Percentiles rank a stretch among this genome's conserved stretches.
Conservation (phyloP, 805 yeast species). For the Yarrowia osloensis region DNA sequence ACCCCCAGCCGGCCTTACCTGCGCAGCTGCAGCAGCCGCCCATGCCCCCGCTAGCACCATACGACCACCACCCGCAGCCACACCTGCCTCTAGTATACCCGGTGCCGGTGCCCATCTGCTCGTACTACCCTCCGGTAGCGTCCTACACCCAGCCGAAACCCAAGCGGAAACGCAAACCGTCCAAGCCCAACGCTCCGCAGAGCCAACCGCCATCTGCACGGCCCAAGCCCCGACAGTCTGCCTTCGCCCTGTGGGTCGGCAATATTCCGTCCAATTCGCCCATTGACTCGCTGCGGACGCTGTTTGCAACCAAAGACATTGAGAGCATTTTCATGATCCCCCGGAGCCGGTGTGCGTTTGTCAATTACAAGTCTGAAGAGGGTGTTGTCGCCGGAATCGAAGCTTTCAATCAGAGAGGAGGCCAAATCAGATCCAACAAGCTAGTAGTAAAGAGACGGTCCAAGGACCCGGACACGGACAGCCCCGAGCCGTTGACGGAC, state of each 20-base stretch:
- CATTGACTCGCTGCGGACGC: constrained; percentile 42
- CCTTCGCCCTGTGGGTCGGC: constrained; percentile 51
- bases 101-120: constrained; percentile 17
- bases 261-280: constrained; percentile 45
- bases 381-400: constrained; percentile 42
- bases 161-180: constrained; percentile 14
- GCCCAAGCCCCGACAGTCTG: constrained; percentile 15
- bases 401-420: constrained; percentile 39
- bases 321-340: constrained; percentile 46
- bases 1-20: background rate
- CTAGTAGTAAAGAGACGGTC: constrained; percentile 39
- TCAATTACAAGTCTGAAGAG: constrained; percentile 42
- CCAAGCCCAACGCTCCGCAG: background rate
- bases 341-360: constrained; percentile 48
- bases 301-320: constrained; percentile 45
- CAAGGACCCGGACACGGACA: constrained; percentile 11
- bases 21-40: background rate
- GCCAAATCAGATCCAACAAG: constrained; percentile 41
- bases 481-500: constrained; percentile 21
- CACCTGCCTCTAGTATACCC: constrained; percentile 13
- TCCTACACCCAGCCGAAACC: constrained; percentile 36
- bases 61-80: constrained; percentile 7
- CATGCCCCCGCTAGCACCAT: background rate
- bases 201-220: background rate
- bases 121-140: constrained; percentile 39